Percentiles rank a stretch among this genome's conserved stretches.
These are phyloP conservation scores for Lathyrus oleraceus DNA, from an alignment of 306 rosid species.

Conservation along the genomic window DNA sequence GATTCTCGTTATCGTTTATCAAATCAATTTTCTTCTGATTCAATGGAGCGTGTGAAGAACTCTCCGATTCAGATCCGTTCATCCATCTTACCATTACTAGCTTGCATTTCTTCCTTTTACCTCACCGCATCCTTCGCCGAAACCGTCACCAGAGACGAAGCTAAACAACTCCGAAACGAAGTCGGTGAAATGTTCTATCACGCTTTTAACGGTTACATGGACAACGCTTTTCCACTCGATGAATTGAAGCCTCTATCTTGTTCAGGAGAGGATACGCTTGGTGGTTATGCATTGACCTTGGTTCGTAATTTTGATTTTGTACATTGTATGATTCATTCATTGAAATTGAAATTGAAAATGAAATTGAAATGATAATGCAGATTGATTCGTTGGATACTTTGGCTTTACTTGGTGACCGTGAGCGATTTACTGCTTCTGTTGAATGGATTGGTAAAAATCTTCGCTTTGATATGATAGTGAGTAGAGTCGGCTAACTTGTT, in stretches of 20 bases:
- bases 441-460: slow-evolving; percentile 98
- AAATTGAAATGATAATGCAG: slow-evolving; percentile 39
- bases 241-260: slow-evolving; percentile 86
- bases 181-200: slow-evolving; percentile 92
- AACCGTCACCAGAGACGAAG: slow-evolving; percentile 68
- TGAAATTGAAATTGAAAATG: not conserved
- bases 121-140: slow-evolving; percentile 47
- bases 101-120: not conserved
- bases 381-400: slow-evolving; percentile 88
- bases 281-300: slow-evolving; percentile 94
- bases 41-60: slow-evolving; percentile 46
- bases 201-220: slow-evolving; percentile 93
- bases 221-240: slow-evolving; percentile 88
- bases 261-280: slow-evolving; percentile 80
- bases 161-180: slow-evolving; percentile 73
- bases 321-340: not conserved
- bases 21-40: not conserved
- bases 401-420: slow-evolving; percentile 86
- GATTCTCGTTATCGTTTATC: too few relatives aligned
- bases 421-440: slow-evolving; percentile 68
- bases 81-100: slow-evolving; percentile 28
- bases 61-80: slow-evolving; percentile 40
- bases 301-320: slow-evolving; percentile 21
- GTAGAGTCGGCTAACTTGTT: slow-evolving; percentile 30
- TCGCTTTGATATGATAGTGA: slow-evolving; percentile 86